Evolutionary conservation across 495 filamentous ascomycete species (phyloP), one percentile per base, ranked within the genome.

Genomic region (Penicillium soppii): DNA sequence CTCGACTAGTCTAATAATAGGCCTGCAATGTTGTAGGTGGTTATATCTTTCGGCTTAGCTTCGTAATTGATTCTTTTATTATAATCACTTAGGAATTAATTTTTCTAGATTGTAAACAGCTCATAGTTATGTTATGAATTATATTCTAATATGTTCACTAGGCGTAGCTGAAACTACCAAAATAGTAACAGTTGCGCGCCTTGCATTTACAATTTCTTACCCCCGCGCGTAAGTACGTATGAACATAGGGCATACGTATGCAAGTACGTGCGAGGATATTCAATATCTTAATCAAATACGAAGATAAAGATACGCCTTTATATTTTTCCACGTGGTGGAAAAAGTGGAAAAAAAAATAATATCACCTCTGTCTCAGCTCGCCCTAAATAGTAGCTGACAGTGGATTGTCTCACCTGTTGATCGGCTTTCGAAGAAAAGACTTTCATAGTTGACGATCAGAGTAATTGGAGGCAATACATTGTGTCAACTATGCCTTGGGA

Each of bases 391-490:
- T 43, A 15, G 26, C 41, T 30, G 10, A 5, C 29, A n/a, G 32
- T 47, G 30, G 27, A 13, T 52, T 56, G 54, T 57, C 54, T 57
- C 54, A 57, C 54, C 30, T 47, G 25, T n/a, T 56, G 48, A 53
- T 57, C 49, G 10, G 16, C 21, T 37, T 25, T 16, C 36, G 27
- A 27, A 7, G 2, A 43, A 43, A 43, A 49, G 12, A 23, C 20
- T 21, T 46, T 21, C 13, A 21, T 41, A 21, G 2, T n/a, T 46
- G 29, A 7, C 29, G 29, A 45, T 16, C 30, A 46, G 21, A 5
- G n/a, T 32, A 26, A n/a, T n/a, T n/a, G n/a, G n/a, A 19, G 13
- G 13, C 19, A 47, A 26, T 20, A 26, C 30, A 25, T 26, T 1
- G 23, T 27, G 2, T 47, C 43, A 30, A 30, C 9, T 33, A 47